Evolutionary conservation across 2,329 filamentous ascomycete species (phyloP), one percentile per base, ranked within the genome.

Genomic region (Dothiorella sarmentorum): DNA sequence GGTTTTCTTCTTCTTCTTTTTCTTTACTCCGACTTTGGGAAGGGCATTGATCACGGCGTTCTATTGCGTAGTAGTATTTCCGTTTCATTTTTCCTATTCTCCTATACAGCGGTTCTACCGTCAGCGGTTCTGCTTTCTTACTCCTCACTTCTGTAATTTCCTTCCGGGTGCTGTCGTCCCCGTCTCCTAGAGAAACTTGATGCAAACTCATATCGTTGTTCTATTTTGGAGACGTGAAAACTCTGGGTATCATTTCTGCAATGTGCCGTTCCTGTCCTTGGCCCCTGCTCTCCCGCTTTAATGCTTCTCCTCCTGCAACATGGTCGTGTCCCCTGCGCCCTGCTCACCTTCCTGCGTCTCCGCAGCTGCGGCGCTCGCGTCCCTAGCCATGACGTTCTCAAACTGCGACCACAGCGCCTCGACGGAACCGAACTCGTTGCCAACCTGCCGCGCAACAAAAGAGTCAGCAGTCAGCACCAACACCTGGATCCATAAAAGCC

Each of bases 321-420:
- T 53, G 15, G 47, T 57, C 29, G 43, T 51, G n/a, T 58, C 53
- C 10, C 33, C 58, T 33, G 62, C 61, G 29, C 45, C 64, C 45
- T 66, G 61, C 11, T 63, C 65, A 37, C 66, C 66, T 22, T 66
- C 61, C 42, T 67, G 53, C 60, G 58, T 63, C 13, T 61, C 60
- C 10, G 53, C 40, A 29, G 44, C 47, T 26, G 42, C 59, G 10
- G 62, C 72, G 9, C 33, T 44, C 13, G 52, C 18, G 15, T 44
- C 44, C 13, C 44, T 90, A 7, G 85, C 90, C 92, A 97, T 97
- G 66, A 97, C 92, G 65, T 87, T 89, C 76, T 99, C 94, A 69
- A 99, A 97, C 68, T 96, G 91, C 37, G 90, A 95, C 94, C 94
- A 99, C 15, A 99, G 82, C 27, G 91, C 91, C 74, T 99, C 94